phyloP scores from a whole-genome alignment of 1,284 basidiomycete genomes.

The Trametes polyzona region DNA sequence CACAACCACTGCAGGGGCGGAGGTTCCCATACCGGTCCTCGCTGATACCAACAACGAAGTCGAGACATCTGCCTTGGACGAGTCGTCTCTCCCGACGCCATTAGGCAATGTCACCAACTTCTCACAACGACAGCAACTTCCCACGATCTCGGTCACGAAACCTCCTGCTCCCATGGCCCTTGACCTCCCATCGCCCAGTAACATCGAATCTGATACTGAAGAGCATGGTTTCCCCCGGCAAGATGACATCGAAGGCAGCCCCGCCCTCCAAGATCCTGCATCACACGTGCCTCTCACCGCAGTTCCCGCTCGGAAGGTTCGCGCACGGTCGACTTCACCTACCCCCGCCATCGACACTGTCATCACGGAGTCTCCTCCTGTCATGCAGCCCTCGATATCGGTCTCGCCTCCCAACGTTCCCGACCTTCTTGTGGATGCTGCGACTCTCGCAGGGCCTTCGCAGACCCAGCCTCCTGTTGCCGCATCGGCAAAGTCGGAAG shows the following conservation, averaged over 20 bases:
- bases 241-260: slow-evolving; percentile 30
- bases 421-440: slow-evolving; percentile 24
- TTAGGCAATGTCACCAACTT: slow-evolving; percentile 30
- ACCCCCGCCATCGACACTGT: slow-evolving; percentile 12
- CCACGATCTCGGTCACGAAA: slow-evolving; percentile 67
- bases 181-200: slow-evolving; percentile 62
- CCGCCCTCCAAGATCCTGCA: slow-evolving; percentile 6
- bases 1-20: slow-evolving; percentile 33
- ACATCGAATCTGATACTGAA: slow-evolving; percentile 52
- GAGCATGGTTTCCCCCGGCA: slow-evolving; percentile 52
- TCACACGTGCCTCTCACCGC: slow-evolving; percentile 17
- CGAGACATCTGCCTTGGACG: slow-evolving; percentile 24
- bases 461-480: background rate
- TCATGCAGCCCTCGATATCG: slow-evolving; percentile 4
- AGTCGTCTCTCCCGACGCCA: slow-evolving; percentile 26
- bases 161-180: slow-evolving; percentile 70
- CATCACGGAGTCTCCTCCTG: slow-evolving; percentile 10
- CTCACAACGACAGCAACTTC: slow-evolving; percentile 37
- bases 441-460: slow-evolving; percentile 14
- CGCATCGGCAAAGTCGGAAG: slow-evolving; percentile 21
- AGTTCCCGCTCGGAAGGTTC: slow-evolving; percentile 20
- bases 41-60: slow-evolving; percentile 27
- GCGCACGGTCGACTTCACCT: slow-evolving; percentile 19
- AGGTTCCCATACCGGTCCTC: slow-evolving; percentile 44
- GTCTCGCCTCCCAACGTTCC: slow-evolving; percentile 11